phyloP scores from a whole-genome alignment of 257 asterid species.

The Cruciata laevipes region DNA sequence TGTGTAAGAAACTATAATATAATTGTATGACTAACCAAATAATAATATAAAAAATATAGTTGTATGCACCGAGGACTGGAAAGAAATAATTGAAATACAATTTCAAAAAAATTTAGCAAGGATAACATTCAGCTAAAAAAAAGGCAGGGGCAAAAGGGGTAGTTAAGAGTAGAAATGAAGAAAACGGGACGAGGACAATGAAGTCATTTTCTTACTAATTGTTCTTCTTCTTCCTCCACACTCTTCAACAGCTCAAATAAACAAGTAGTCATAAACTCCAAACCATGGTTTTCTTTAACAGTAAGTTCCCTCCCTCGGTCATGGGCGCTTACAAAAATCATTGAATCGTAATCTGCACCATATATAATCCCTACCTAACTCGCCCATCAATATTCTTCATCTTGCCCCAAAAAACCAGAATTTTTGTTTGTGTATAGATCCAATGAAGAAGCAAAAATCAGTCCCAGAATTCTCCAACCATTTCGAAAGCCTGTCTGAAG shows the following conservation, averaged over 20 bases:
- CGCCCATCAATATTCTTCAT: not conserved
- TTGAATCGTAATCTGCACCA: not conserved
- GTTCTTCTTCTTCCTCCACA: constrained; percentile 26
- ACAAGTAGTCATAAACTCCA: constrained; percentile 5
- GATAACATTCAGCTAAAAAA: too few relatives aligned
- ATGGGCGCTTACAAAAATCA: not conserved
- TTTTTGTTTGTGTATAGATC: not conserved
- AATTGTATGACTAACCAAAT: too few relatives aligned
- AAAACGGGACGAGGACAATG: constrained; percentile 26
- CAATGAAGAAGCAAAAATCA: constrained; percentile 59
- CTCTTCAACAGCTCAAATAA: constrained; percentile 24
- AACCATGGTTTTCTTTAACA: constrained; percentile 37
- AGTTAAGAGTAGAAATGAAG: not conserved
- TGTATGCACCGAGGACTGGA: too few relatives aligned
- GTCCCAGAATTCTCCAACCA: constrained; percentile 29
- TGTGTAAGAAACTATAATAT: too few relatives aligned
- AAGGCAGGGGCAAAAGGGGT: not conserved
- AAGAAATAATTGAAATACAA: too few relatives aligned
- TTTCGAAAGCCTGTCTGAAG: constrained; percentile 69
- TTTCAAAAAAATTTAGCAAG: too few relatives aligned
- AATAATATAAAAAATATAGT: too few relatives aligned
- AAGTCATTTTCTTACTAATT: constrained; percentile 7
- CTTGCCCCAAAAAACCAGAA: not conserved
- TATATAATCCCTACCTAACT: not conserved
- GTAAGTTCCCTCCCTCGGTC: constrained; percentile 23